Evolutionary conservation across 2,329 filamentous ascomycete species (phyloP).

Genomic region (Cladosporium cucumerinum): DNA sequence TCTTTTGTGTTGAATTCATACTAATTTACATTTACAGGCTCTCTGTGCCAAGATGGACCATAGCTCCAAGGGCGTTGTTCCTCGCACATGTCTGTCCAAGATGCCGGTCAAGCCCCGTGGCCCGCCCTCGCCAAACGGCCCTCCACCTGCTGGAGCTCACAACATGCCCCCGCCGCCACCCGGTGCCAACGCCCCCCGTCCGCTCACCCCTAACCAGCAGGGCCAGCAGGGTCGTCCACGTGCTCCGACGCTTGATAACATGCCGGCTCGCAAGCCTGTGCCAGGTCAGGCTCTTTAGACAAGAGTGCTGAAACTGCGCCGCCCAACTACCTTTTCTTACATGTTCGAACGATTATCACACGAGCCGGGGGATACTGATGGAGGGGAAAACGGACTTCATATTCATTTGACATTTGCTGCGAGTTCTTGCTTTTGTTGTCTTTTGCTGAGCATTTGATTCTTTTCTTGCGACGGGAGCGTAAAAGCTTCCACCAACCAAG

Average conservation of each 20-base stretch:
- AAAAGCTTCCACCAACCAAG: not conserved
- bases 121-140: conserved; percentile 45
- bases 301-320: not conserved
- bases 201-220: conserved; percentile 23
- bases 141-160: conserved; percentile 31
- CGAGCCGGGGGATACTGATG: not conserved
- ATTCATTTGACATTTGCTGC: not conserved
- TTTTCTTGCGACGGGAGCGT: not conserved
- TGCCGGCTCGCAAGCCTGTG: conserved; percentile 46
- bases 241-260: conserved; percentile 17
- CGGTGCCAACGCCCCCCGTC: conserved; percentile 24
- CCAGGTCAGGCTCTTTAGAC: conserved; percentile 37
- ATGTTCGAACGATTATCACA: not conserved
- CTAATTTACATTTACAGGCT: conserved; percentile 52
- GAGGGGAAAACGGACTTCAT: not conserved
- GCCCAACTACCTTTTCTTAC: not conserved
- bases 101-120: conserved; percentile 84
- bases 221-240: conserved; percentile 28
- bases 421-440: not conserved
- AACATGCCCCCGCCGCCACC: conserved; percentile 31
- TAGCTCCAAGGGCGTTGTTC: conserved; percentile 87
- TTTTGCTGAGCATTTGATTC: conserved; percentile 5
- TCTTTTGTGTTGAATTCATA: not conserved
- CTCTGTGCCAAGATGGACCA: conserved; percentile 89
- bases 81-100: conserved; percentile 88